These are phyloP conservation scores for Alternaria rosae DNA, from an alignment of 2,329 filamentous ascomycete genomes.

Conservation along the genomic window DNA sequence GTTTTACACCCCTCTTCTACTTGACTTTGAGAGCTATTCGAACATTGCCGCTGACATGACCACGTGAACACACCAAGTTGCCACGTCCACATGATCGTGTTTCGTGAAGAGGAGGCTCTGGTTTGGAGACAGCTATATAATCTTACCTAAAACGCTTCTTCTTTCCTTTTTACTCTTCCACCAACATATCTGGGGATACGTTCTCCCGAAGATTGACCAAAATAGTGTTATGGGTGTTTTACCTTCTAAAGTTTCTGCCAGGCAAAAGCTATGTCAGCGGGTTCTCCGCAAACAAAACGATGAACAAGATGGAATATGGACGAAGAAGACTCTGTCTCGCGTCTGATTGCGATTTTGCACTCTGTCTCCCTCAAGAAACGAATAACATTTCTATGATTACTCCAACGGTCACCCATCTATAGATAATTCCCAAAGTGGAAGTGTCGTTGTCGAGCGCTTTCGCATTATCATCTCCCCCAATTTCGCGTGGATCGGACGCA, in stretches of 20 bases:
- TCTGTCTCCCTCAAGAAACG: fast-evolving
- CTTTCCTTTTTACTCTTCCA: fast-evolving
- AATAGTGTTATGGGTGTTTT: no score
- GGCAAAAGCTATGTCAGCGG: no score
- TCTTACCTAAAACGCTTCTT: background rate
- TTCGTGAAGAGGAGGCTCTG: background rate
- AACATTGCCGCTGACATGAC: fast-evolving
- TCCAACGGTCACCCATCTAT: background rate
- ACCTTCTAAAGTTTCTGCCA: no score
- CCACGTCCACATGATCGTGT: background rate
- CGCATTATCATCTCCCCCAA: no score
- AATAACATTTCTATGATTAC: fast-evolving
- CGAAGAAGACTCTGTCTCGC: background rate
- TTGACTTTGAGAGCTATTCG: background rate
- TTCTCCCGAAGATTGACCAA: no score
- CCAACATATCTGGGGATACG: fast-evolving
- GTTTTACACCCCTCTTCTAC: fast-evolving
- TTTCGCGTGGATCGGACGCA: no score
- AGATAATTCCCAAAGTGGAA: no score
- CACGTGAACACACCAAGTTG: background rate
- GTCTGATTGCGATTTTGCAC: fast-evolving
- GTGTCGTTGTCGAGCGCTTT: no score
- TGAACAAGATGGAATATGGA: background rate
- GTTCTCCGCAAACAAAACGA: background rate
- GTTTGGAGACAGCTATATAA: background rate